A percentile compares a stretch with the other conserved stretches of the same genome.
Evolutionary conservation across 2,329 filamentous ascomycete species (phyloP).

Genomic region (Aureobasidium sp.): DNA sequence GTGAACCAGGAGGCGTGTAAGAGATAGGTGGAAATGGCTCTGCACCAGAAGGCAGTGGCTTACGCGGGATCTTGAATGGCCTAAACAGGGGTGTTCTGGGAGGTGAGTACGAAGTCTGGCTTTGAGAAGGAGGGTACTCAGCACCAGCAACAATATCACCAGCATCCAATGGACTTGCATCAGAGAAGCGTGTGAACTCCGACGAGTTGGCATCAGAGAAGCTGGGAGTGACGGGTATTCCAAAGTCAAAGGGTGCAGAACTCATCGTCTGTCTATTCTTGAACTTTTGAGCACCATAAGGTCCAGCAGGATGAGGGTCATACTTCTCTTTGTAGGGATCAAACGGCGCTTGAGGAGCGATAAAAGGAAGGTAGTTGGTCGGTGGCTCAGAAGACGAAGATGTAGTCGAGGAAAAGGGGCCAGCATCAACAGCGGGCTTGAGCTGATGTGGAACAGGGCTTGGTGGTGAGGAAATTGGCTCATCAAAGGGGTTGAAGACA

Average conservation of each 20-base stretch:
- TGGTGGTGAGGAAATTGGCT: not conserved
- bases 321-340: conserved; percentile 2
- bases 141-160: not conserved
- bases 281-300: not conserved
- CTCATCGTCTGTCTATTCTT: not conserved
- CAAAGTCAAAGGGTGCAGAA: not conserved
- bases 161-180: not conserved
- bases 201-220: not conserved
- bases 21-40: not conserved
- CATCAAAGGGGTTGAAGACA: conserved; percentile 1
- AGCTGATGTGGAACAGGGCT: not conserved
- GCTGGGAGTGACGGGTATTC: not conserved
- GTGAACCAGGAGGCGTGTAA: not conserved
- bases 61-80: conserved; percentile 1
- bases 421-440: not conserved
- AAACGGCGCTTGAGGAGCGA: not conserved
- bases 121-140: not conserved
- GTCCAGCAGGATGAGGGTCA: not conserved
- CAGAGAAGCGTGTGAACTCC: not conserved
- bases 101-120: not conserved
- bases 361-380: not conserved
- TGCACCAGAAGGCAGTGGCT: not conserved
- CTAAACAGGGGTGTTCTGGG: not conserved
- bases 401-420: not conserved
- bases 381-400: not conserved